Percentiles rank a stretch among this genome's conserved stretches.
Evolutionary conservation across 2,329 filamentous ascomycete species (phyloP).

Genomic region (Colletotrichum sp.): DNA sequence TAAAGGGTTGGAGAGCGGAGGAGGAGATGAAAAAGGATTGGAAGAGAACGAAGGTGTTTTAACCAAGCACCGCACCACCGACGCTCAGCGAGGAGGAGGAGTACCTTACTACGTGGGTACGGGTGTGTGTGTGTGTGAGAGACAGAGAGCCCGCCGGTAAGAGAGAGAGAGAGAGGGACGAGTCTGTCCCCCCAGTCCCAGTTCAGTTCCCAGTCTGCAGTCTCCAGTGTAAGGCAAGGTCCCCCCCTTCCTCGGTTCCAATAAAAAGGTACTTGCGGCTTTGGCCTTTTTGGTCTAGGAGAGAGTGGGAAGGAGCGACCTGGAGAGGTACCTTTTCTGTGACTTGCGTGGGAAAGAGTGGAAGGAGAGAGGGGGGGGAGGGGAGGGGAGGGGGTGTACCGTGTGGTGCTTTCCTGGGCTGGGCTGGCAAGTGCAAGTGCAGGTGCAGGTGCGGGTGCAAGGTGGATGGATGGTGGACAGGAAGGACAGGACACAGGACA

Average conservation of each 20-base stretch:
- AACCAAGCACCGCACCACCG: constrained; percentile 29
- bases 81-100: not conserved
- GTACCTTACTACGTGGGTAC: not conserved
- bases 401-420: not conserved
- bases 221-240: not conserved
- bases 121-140: not conserved
- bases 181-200: not conserved
- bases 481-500: not conserved
- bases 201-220: not conserved
- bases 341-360: not conserved
- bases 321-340: not conserved
- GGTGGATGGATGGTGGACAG: not conserved
- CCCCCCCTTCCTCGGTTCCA: not conserved
- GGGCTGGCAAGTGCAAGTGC: not conserved
- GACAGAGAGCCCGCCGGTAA: not conserved
- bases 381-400: not conserved
- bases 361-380: not conserved
- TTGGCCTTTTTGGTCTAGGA: constrained; percentile 12
- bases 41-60: constrained; percentile 51
- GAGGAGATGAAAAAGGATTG: constrained; percentile 61
- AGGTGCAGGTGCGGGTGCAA: not conserved
- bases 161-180: not conserved
- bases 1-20: constrained; percentile 60
- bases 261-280: not conserved
- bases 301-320: not conserved